Base-by-base conservation (phyloP, 192 early-diverging fungal species). In the Backusella tarrabulga region DNA sequence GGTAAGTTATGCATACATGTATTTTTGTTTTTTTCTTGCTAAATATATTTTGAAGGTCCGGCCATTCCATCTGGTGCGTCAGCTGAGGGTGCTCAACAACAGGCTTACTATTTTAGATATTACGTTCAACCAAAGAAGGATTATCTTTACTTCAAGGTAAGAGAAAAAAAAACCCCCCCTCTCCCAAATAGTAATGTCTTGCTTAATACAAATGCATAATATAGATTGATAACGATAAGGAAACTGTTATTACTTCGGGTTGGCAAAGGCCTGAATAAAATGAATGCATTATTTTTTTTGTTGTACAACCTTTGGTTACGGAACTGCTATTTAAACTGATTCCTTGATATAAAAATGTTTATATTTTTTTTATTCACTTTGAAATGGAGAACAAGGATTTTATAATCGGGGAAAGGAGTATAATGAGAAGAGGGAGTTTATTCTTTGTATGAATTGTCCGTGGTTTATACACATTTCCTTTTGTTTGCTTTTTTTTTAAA, bases 191-290 rank as follows among this genome's bases (percentile, higher is more conserved):
- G 32, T 32, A 32, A 32, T 3, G 32, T 3, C 32, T 32, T 32
- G 32, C 32, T 32, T 32, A 32, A 32, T 32, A 32, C 2, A 32
- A 32, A 32, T 32, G 32, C 32, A 32, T 32, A 44, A 44, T 17
- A 40, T 12, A 87, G 81, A 71, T 87, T 46, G 84, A 87, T 81
- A 78, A 81, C 34, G 42, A 38, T 60, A 80, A 79, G n/a, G 86
- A 87, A 69, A 66, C 80, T 11, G 86, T 87, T 40, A 70, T 85
- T 14, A 54, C 46, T 29, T 84, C 73, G 3, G 80, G 60, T 26
- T 79, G 72, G 74, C 41, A 71, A 26, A 71, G 7, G 41, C 15
- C 41, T 35, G 67, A 60, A 60, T 60, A 60, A 60, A 56, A 56
- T 21, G 23, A 23, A 56, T 46, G n/a, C n/a, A 3, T 11, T 26